A percentile compares a stretch with the other conserved stretches of the same genome.
Evolutionary conservation across 805 yeast genomes (phyloP).

Genomic region (Myxozyma mucilagina): DNA sequence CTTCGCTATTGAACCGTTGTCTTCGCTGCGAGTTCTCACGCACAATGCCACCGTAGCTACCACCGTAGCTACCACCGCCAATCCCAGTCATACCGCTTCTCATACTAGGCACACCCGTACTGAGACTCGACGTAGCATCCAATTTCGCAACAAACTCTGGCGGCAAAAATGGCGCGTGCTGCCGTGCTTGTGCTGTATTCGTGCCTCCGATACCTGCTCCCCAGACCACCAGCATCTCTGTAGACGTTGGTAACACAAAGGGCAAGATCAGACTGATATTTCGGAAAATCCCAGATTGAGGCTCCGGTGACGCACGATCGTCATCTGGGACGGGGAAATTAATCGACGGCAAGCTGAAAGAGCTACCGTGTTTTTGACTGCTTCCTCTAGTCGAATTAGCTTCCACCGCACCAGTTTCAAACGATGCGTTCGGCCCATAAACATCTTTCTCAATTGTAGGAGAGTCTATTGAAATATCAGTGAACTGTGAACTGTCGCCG

Average conservation of each 20-base stretch:
- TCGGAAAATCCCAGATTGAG: constrained; percentile 33
- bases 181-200: constrained; percentile 48
- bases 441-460: neutral
- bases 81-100: constrained; percentile 22
- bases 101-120: constrained; percentile 28
- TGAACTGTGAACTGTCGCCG: neutral
- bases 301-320: constrained; percentile 5
- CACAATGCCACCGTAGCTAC: neutral
- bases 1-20: constrained; percentile 3
- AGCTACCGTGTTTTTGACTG: neutral
- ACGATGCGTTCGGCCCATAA: neutral
- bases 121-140: constrained; percentile 47
- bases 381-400: neutral
- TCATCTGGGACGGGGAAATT: constrained; percentile 7
- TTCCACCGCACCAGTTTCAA: neutral
- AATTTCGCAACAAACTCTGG: constrained; percentile 66
- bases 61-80: constrained; percentile 5
- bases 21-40: constrained; percentile 2
- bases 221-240: constrained; percentile 71
- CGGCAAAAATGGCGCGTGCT: constrained; percentile 73
- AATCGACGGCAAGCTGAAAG: neutral
- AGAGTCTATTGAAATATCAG: constrained; percentile 5
- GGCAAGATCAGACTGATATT: constrained; percentile 45
- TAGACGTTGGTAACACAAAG: constrained; percentile 67
- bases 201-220: constrained; percentile 74